Evolutionary conservation across 2,329 filamentous ascomycete species (phyloP).

Genomic region (Cephalotrichum gorgonifer): DNA sequence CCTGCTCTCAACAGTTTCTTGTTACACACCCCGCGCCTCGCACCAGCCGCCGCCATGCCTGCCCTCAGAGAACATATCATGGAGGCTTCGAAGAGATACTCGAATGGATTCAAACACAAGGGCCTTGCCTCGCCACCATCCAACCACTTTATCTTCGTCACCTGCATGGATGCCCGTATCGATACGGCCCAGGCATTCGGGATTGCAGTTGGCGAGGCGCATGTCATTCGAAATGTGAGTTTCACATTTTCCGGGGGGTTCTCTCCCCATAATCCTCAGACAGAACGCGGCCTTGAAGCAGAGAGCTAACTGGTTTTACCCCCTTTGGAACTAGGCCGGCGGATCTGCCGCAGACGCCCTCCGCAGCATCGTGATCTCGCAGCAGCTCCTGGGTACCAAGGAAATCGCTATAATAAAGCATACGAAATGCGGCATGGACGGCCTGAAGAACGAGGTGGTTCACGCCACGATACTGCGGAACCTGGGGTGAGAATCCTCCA

Average conservation of each 20-base stretch:
- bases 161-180: conserved; percentile 60
- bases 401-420: conserved; percentile 70
- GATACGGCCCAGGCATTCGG: conserved; percentile 50
- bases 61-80: not conserved
- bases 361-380: conserved; percentile 65
- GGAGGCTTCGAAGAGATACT: not conserved
- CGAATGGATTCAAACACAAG: conserved; percentile 44
- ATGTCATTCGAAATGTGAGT: conserved; percentile 49
- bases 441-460: conserved; percentile 50
- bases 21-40: not conserved
- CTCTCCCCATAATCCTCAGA: not conserved
- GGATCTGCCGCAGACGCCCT: conserved; percentile 58
- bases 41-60: not conserved
- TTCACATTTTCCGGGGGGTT: not conserved
- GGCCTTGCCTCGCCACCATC: conserved; percentile 55
- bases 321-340: conserved; percentile 32
- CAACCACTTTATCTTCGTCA: conserved; percentile 52
- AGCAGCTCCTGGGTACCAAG: conserved; percentile 66
- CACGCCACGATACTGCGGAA: conserved; percentile 41
- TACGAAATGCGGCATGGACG: conserved; percentile 64
- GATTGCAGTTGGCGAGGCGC: conserved; percentile 54
- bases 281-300: not conserved
- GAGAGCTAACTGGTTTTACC: not conserved
- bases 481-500: conserved; percentile 27
- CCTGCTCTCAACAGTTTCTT: not conserved